A percentile compares a stretch with the other conserved stretches of the same genome.
Evolutionary conservation across 352 stramenopile species (phyloP).

Genomic region (Phytophthora fragariae): DNA sequence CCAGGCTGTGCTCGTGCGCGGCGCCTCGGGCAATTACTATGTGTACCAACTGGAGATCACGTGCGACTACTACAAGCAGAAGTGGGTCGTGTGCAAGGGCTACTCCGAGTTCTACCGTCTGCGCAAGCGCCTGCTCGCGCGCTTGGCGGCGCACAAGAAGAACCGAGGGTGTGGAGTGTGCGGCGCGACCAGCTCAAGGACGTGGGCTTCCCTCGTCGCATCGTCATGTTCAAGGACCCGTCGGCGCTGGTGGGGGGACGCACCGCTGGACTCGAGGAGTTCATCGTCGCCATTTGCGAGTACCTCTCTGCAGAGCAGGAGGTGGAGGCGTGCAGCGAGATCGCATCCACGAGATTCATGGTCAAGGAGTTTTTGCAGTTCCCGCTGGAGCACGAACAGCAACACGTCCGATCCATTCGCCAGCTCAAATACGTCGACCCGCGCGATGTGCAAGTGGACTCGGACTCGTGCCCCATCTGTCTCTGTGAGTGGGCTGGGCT

Average conservation of each 20-base stretch:
- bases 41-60: too few relatives aligned
- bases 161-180: conserved; percentile 58
- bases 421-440: conserved; percentile 88
- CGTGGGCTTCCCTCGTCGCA: conserved; percentile 74
- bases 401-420: conserved; percentile 84
- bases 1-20: too few relatives aligned
- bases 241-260: conserved; percentile 64
- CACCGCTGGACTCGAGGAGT: conserved; percentile 77
- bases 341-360: conserved; percentile 66
- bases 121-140: conserved; percentile 73
- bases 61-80: too few relatives aligned
- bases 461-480: conserved; percentile 84
- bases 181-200: conserved; percentile 69
- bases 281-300: conserved; percentile 77
- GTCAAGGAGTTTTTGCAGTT: conserved; percentile 84
- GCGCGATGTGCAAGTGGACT: conserved; percentile 82
- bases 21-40: too few relatives aligned
- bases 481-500: conserved; percentile 86
- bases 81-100: not conserved
- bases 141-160: conserved; percentile 70
- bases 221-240: conserved; percentile 82
- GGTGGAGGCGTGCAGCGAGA: conserved; percentile 69
- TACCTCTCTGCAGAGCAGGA: conserved; percentile 65
- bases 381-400: conserved; percentile 42
- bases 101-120: conserved; percentile 89